Evolutionary conservation across 495 filamentous ascomycete species (phyloP).

Genomic region (Choiromyces venosus): DNA sequence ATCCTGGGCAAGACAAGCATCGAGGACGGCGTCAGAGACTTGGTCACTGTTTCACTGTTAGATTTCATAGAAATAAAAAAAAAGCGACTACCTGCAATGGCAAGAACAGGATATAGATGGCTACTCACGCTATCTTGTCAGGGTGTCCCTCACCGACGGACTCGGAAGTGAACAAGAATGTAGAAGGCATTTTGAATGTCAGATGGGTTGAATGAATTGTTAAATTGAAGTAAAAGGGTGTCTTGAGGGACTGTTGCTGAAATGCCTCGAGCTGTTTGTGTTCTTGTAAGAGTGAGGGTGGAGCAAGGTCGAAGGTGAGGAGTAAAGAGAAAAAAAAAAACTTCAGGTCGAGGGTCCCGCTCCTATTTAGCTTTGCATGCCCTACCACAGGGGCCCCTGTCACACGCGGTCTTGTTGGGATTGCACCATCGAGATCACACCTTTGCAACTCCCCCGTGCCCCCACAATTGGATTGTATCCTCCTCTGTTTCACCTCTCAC

Average conservation of each 20-base stretch:
- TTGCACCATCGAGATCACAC: neutral
- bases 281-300: neutral
- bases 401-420: slow-evolving; percentile 4
- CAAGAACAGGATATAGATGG: slow-evolving; percentile 15
- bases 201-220: neutral
- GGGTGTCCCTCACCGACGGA: slow-evolving; percentile 97
- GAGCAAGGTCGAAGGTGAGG: slow-evolving; percentile 30
- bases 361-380: slow-evolving; percentile 37
- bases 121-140: slow-evolving; percentile 82
- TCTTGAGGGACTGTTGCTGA: neutral
- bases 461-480: slow-evolving; percentile 25
- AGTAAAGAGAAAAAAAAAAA: slow-evolving; percentile 36
- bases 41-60: slow-evolving; percentile 61
- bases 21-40: slow-evolving; percentile 96
- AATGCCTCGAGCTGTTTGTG: neutral
- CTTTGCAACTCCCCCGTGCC: neutral
- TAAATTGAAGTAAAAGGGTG: neutral
- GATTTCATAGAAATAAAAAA: slow-evolving; percentile 6
- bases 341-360: slow-evolving; percentile 30
- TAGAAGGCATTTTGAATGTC: slow-evolving; percentile 42
- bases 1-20: slow-evolving; percentile 90
- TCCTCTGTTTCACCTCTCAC: slow-evolving; percentile 8
- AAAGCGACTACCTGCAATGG: neutral
- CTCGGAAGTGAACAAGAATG: slow-evolving; percentile 99
- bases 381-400: slow-evolving; percentile 24